phyloP scores from a whole-genome alignment of 2,329 filamentous ascomycete species.

The Fusarium sp. region DNA sequence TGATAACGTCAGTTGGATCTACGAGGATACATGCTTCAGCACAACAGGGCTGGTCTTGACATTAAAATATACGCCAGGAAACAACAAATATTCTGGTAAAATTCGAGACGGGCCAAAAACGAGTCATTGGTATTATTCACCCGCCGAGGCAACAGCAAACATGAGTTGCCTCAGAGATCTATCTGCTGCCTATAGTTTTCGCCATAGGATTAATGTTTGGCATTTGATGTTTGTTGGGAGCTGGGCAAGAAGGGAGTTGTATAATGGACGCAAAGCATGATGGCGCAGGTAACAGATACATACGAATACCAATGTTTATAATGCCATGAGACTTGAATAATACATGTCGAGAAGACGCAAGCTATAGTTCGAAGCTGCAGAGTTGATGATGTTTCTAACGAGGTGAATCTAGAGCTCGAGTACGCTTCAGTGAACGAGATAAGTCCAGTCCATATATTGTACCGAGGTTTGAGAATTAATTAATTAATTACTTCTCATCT shows the following conservation, averaged over 20 bases:
- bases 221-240: constrained; percentile 22
- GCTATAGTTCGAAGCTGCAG: background rate
- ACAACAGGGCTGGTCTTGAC: background rate
- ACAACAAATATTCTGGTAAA: background rate
- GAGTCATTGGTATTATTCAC: background rate
- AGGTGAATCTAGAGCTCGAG: too few species aligned
- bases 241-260: constrained; percentile 24
- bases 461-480: background rate
- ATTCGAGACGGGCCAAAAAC: background rate
- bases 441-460: background rate
- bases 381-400: background rate
- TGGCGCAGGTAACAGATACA: constrained; percentile 30
- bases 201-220: constrained; percentile 24
- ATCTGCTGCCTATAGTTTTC: constrained; percentile 6
- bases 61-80: background rate
- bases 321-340: constrained; percentile 2
- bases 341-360: background rate
- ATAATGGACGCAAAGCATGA: constrained; percentile 26
- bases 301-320: constrained; percentile 34
- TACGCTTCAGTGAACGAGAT: background rate
- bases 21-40: background rate
- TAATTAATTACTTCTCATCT: background rate
- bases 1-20: constrained; percentile 13
- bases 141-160: constrained; percentile 19
- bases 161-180: constrained; percentile 12